Conservation (phyloP, 164 flowering plant genomes). For the Dillenia suffruticosa region DNA sequence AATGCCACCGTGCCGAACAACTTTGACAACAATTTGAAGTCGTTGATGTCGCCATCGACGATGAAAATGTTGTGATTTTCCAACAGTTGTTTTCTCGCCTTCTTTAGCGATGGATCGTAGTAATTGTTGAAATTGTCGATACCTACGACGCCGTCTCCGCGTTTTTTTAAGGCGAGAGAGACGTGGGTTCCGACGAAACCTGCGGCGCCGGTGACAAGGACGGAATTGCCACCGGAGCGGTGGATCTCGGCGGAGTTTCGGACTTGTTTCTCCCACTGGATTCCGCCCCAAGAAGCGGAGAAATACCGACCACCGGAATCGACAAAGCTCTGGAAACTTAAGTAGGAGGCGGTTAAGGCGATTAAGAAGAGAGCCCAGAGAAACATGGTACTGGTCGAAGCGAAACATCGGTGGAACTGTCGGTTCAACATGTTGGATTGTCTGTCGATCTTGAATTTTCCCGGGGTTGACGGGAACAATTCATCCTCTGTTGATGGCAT, state of each 20-base stretch:
- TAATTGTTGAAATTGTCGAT: constrained; percentile 73
- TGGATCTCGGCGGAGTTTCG: constrained; percentile 59
- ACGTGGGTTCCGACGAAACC: constrained; percentile 71
- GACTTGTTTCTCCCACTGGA: constrained; percentile 66
- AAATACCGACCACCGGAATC: constrained; percentile 45
- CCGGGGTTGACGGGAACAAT: constrained; percentile 47
- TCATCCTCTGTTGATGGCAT: constrained; percentile 63
- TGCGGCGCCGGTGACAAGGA: constrained; percentile 73
- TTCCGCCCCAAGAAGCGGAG: constrained; percentile 60
- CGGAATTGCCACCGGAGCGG: constrained; percentile 48
- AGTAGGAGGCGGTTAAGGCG: constrained; percentile 60
- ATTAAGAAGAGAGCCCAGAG: constrained; percentile 68
- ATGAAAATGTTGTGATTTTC: constrained; percentile 38
- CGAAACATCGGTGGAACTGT: constrained; percentile 56
- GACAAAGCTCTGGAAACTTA: constrained; percentile 58
- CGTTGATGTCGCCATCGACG: constrained; percentile 73
- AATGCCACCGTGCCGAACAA: constrained; percentile 64
- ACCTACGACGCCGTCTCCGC: constrained; percentile 87
- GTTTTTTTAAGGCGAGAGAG: constrained; percentile 51
- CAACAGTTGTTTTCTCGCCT: constrained; percentile 37
- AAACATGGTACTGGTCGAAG: constrained; percentile 66
- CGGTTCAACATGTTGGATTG: constrained; percentile 30
- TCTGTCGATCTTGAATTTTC: constrained; percentile 65
- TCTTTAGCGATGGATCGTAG: constrained; percentile 68
- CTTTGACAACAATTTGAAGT: constrained; percentile 40